Base-by-base conservation (phyloP, 345 rosid genomes). In the Salix suchowensis region DNA sequence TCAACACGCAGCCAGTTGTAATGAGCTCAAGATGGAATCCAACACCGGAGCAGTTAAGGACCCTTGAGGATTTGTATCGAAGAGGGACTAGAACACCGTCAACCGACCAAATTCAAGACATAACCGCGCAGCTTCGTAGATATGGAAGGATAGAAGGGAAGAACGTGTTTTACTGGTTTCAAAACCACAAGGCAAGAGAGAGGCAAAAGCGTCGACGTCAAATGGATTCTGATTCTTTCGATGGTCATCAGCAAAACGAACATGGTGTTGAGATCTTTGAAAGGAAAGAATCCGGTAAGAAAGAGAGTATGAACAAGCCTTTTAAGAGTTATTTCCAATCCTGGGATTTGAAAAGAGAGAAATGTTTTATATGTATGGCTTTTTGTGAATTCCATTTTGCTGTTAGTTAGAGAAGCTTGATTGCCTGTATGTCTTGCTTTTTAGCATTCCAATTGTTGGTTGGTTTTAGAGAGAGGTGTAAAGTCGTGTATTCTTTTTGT, bases 101-200 rank as follows among this genome's bases (percentile, higher is more conserved):
- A 2, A 92, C 98, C 0, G 98, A 94, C 34, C 92, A 94, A 76
- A 94, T 94, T 78, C 97, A 94, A 80, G 91, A 91, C 70, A 94
- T 94, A 61, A 91, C 98, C 1, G 82, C 90, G 11, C 97, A 92
- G 86, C 94, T 94, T 30, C 86, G 94, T 13, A 80, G 96, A 8
- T 94, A 87, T 67, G 98, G 98, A 1, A 94, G 90, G 87, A 94
- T 94, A 8, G 98, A 94, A 89, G 98, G 98, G 46, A 94, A 94
- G 81, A 94, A 94, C 68, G 97, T 94, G 32, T 94, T 94, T 79
- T 94, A 94, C 83, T 94, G 98, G 98, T 94, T 94, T 68, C 98
- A 94, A 77, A 94, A 94, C 78, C 98, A 94, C 81, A 94, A 94
- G 88, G 97, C 98, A 7, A 87, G 98, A 39, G 97, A 93, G 55